phyloP scores from a whole-genome alignment of 2,329 filamentous ascomycete species.

The Claviceps sp. region DNA sequence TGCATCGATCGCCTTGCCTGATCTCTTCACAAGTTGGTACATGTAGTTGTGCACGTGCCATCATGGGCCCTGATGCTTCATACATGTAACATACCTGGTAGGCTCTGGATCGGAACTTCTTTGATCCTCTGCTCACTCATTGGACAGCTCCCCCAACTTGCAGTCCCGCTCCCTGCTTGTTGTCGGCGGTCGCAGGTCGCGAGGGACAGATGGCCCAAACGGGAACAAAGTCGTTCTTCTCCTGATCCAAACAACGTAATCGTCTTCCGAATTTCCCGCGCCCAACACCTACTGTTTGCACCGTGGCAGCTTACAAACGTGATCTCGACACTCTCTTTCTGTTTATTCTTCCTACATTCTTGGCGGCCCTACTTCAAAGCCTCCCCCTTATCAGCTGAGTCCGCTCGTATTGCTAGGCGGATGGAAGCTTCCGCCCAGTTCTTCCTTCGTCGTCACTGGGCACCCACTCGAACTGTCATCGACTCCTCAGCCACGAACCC shows the following conservation, averaged over 20 bases:
- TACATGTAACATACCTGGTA: background rate
- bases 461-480: constrained; percentile 7
- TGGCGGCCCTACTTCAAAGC: constrained; percentile 8
- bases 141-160: constrained; percentile 6
- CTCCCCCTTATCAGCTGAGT: constrained; percentile 3
- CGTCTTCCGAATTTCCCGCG: constrained; percentile 6
- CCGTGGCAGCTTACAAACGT: constrained; percentile 15
- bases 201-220: constrained; percentile 21
- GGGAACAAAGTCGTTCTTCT: constrained; percentile 11
- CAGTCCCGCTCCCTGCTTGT: constrained; percentile 7
- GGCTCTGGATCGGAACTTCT: constrained; percentile 10
- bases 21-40: background rate
- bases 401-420: constrained; percentile 19
- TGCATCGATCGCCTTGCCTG: background rate
- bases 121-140: constrained; percentile 7
- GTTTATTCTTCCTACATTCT: constrained; percentile 10
- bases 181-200: constrained; percentile 4
- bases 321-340: constrained; percentile 8
- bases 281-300: constrained; percentile 13
- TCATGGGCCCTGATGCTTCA: background rate
- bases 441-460: constrained; percentile 12
- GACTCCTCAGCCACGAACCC: constrained; percentile 6
- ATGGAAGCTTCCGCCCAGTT: constrained; percentile 23
- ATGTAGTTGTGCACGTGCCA: background rate
- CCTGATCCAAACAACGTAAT: constrained; percentile 7